These are phyloP conservation scores for Tuber brumale DNA, from an alignment of 495 filamentous ascomycete genomes.

Conservation along the genomic window DNA sequence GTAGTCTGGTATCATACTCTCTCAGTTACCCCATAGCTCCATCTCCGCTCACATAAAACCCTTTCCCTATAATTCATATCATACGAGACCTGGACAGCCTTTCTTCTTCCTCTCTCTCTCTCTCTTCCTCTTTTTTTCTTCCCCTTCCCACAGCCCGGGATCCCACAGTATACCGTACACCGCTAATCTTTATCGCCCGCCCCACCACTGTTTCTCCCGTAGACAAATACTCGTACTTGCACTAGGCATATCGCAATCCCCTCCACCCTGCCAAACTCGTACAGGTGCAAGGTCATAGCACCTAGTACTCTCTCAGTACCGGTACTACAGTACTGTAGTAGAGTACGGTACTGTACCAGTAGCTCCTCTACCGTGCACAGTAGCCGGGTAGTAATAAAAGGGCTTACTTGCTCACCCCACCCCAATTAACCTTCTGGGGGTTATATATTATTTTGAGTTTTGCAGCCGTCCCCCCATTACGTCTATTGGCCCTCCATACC, in stretches of 20 bases:
- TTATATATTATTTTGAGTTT: conserved; percentile 35
- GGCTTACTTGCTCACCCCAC: conserved; percentile 23
- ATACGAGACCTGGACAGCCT: conserved; percentile 13
- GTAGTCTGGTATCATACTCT: background rate
- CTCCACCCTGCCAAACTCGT: background rate
- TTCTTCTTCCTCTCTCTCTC: conserved; percentile 15
- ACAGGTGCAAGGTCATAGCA: background rate
- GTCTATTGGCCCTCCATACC: conserved; percentile 13
- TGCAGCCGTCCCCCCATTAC: conserved; percentile 29
- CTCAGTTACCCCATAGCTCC: background rate
- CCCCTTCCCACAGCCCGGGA: conserved; percentile 26
- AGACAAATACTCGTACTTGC: background rate
- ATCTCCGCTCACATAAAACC: background rate
- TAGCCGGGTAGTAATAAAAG: background rate
- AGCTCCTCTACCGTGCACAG: background rate
- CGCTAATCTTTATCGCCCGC: conserved; percentile 19
- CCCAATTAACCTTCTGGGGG: conserved; percentile 35
- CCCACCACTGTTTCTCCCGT: conserved; percentile 2
- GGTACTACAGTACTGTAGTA: no score
- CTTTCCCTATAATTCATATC: background rate
- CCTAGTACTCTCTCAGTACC: background rate
- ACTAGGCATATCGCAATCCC: background rate
- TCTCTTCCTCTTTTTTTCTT: conserved; percentile 1
- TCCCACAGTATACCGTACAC: conserved; percentile 18
- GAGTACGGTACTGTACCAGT: background rate